These are phyloP conservation scores for Fraxinus albicans DNA, from an alignment of 305 asterid species.

Conservation along the genomic window DNA sequence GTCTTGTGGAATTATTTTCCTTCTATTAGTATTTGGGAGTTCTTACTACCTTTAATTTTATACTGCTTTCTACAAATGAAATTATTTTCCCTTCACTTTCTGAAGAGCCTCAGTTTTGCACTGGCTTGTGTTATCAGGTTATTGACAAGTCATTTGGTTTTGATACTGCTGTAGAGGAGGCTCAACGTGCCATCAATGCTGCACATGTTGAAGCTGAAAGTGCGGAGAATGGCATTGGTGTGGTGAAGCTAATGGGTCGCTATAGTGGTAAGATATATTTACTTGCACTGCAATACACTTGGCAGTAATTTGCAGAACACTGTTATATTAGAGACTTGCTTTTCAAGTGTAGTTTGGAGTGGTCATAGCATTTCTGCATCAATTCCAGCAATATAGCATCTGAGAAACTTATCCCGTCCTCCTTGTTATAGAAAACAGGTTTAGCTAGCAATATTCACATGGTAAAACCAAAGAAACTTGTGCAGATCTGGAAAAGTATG, in stretches of 20 bases:
- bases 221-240: conserved; percentile 53
- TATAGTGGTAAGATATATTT: conserved; percentile 38
- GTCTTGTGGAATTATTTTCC: not conserved
- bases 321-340: not conserved
- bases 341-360: not conserved
- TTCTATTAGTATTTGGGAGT: not conserved
- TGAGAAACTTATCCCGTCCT: not conserved
- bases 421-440: not conserved
- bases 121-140: conserved; percentile 30
- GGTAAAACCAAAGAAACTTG: not conserved
- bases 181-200: conserved; percentile 57
- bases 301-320: not conserved
- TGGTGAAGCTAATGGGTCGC: conserved; percentile 58
- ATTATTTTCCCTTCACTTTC: not conserved
- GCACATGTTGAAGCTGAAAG: conserved; percentile 61
- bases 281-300: not conserved
- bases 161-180: conserved; percentile 57
- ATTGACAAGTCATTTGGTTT: conserved; percentile 53
- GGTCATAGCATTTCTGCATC: not conserved
- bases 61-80: not conserved
- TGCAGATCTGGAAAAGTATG: not conserved
- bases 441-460: not conserved
- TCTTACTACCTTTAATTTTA: not conserved
- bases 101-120: not conserved
- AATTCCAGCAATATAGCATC: not conserved